phyloP scores from a whole-genome alignment of 495 filamentous ascomycete species.

The Neurospora tetrasperma region DNA sequence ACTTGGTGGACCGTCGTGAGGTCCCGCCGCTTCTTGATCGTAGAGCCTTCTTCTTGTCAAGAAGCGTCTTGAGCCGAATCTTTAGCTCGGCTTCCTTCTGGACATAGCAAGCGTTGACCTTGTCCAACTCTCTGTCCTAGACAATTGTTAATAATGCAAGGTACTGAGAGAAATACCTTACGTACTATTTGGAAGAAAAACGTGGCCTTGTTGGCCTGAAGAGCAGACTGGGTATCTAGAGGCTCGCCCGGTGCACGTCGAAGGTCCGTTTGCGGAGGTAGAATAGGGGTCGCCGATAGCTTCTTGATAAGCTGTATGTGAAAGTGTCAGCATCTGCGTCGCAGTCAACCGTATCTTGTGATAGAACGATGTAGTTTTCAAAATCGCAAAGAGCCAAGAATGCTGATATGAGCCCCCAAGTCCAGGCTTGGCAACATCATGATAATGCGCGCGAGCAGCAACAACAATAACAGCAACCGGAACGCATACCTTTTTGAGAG shows the following conservation, averaged over 20 bases:
- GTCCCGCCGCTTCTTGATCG: constrained; percentile 62
- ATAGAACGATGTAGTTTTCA: neutral
- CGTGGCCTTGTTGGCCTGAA: constrained; percentile 94
- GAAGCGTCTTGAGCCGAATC: constrained; percentile 75
- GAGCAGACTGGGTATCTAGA: constrained; percentile 70
- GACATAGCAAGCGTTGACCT: constrained; percentile 94
- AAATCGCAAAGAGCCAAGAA: neutral
- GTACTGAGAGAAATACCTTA: neutral
- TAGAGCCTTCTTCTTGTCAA: constrained; percentile 87
- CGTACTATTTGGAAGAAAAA: constrained; percentile 96
- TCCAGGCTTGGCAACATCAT: neutral
- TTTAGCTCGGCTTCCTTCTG: constrained; percentile 99
- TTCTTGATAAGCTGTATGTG: constrained; percentile 85
- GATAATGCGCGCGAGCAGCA: neutral
- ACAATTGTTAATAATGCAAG: constrained; percentile 10
- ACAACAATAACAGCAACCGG: neutral
- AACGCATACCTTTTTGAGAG: constrained; percentile 77
- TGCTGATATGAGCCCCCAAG: neutral
- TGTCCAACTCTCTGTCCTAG: constrained; percentile 93
- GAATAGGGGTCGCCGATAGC: constrained; percentile 78
- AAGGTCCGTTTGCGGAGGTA: constrained; percentile 60
- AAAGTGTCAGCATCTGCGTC: constrained; percentile 14
- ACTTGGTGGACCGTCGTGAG: constrained; percentile 81
- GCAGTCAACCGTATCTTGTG: neutral
- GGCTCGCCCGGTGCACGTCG: constrained; percentile 30